Percentiles rank a stretch among this genome's conserved stretches.
These are phyloP conservation scores for Globisporangium heterothallicum DNA, from an alignment of 352 stramenopile genomes.

Conservation along the genomic window DNA sequence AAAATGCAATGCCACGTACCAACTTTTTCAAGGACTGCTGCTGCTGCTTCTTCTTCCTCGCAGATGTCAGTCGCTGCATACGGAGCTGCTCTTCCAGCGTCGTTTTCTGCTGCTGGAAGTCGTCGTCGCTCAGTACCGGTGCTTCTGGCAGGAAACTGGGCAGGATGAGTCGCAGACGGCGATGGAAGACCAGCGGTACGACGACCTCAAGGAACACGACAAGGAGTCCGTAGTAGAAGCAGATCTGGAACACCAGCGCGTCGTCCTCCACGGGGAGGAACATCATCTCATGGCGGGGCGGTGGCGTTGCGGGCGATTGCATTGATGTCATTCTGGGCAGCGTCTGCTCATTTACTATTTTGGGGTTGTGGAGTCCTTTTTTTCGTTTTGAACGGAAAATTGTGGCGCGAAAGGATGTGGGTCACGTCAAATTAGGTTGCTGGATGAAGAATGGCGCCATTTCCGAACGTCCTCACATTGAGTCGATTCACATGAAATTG, in stretches of 20 bases:
- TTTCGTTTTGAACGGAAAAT: background rate
- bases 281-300: slow-evolving; percentile 18
- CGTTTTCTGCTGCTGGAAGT: slow-evolving; percentile 36
- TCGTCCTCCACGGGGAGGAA: slow-evolving; percentile 49
- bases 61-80: slow-evolving; percentile 23
- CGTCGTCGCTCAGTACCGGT: slow-evolving; percentile 24
- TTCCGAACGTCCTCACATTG: background rate
- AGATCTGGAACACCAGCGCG: slow-evolving; percentile 42
- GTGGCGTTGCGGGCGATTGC: no score
- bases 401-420: background rate
- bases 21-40: background rate
- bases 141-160: slow-evolving; percentile 16
- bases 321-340: background rate
- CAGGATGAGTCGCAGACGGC: slow-evolving; percentile 43
- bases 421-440: background rate
- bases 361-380: no score
- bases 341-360: background rate
- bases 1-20: no score
- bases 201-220: slow-evolving; percentile 46
- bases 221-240: slow-evolving; percentile 48
- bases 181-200: slow-evolving; percentile 45
- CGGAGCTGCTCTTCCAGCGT: slow-evolving; percentile 31
- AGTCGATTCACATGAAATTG: background rate
- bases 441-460: no score
- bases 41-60: slow-evolving; percentile 5